Conservation (phyloP, 2,329 filamentous ascomycete genomes). For the Fusarium austroafricanum region DNA sequence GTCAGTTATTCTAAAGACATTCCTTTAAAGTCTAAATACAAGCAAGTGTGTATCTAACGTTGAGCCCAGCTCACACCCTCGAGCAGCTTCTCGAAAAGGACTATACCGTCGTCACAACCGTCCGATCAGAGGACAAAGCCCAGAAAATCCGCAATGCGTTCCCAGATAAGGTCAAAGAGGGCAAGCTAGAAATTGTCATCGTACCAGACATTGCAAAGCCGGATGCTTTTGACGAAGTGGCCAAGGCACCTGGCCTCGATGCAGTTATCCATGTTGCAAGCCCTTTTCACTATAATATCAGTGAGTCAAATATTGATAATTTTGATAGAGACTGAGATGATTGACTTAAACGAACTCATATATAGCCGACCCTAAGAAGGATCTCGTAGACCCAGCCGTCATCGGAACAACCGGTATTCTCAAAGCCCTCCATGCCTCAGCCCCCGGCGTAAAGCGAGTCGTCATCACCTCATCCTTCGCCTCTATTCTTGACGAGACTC, state of each 20-base stretch:
- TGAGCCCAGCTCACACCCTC: slow-evolving; percentile 62
- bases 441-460: slow-evolving; percentile 75
- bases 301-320: slow-evolving; percentile 38
- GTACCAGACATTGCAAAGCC: slow-evolving; percentile 82
- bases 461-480: slow-evolving; percentile 71
- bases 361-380: slow-evolving; percentile 60
- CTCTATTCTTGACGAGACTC: slow-evolving; percentile 58
- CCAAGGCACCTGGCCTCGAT: slow-evolving; percentile 62
- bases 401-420: slow-evolving; percentile 76
- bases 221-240: slow-evolving; percentile 77
- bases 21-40: no score
- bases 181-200: slow-evolving; percentile 65
- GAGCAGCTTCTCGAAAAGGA: slow-evolving; percentile 64
- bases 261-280: slow-evolving; percentile 71
- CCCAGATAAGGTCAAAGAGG: slow-evolving; percentile 51
- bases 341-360: not conserved
- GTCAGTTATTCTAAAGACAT: slow-evolving; percentile 2
- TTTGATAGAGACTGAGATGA: no score
- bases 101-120: slow-evolving; percentile 66
- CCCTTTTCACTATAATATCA: slow-evolving; percentile 67
- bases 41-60: not conserved
- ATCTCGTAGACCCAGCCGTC: slow-evolving; percentile 69
- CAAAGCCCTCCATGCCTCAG: slow-evolving; percentile 71
- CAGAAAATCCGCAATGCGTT: slow-evolving; percentile 62
- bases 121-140: slow-evolving; percentile 66